A percentile compares a stretch with the other conserved stretches of the same genome.
Conservation (phyloP, 768 basidiomycete species). For the Boletus reticulatus region DNA sequence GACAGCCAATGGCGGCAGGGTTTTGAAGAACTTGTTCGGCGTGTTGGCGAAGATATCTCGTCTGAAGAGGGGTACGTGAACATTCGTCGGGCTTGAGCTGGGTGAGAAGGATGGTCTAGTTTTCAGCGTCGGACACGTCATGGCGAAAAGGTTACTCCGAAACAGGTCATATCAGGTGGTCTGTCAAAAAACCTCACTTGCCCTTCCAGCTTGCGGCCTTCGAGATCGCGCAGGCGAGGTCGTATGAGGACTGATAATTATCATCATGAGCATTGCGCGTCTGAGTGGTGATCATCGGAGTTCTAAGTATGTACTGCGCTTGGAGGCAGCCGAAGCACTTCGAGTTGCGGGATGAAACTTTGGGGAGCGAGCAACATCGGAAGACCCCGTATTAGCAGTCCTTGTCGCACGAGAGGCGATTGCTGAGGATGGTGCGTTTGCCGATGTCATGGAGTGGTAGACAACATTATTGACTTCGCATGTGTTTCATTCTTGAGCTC, state of each 20-base stretch:
- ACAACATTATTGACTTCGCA: neutral
- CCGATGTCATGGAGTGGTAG: too few relatives aligned
- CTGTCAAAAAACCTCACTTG: constrained; percentile 45
- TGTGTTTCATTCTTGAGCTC: neutral
- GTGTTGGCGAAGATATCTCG: constrained; percentile 75
- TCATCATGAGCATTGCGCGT: too few relatives aligned
- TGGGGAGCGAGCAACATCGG: too few relatives aligned
- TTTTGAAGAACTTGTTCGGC: constrained; percentile 95
- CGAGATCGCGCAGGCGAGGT: constrained; percentile 33
- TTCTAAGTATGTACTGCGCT: too few relatives aligned
- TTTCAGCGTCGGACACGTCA: constrained; percentile 96
- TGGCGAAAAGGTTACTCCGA: constrained; percentile 92
- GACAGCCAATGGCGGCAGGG: constrained; percentile 89
- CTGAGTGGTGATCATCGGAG: too few relatives aligned
- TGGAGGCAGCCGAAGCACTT: too few relatives aligned
- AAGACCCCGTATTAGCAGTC: neutral
- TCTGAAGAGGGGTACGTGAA: constrained; percentile 85
- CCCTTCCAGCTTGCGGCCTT: constrained; percentile 92
- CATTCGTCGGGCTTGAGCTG: constrained; percentile 95
- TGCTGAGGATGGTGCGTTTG: neutral
- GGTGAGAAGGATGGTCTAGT: constrained; percentile 94
- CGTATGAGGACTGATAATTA: too few relatives aligned
- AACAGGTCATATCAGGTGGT: neutral
- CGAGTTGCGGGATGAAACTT: too few relatives aligned
- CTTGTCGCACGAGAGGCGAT: neutral